A percentile compares a stretch with the other conserved stretches of the same genome.
These are phyloP conservation scores for Cicer yamashitae DNA, from an alignment of 306 rosid genomes.

Conservation along the genomic window DNA sequence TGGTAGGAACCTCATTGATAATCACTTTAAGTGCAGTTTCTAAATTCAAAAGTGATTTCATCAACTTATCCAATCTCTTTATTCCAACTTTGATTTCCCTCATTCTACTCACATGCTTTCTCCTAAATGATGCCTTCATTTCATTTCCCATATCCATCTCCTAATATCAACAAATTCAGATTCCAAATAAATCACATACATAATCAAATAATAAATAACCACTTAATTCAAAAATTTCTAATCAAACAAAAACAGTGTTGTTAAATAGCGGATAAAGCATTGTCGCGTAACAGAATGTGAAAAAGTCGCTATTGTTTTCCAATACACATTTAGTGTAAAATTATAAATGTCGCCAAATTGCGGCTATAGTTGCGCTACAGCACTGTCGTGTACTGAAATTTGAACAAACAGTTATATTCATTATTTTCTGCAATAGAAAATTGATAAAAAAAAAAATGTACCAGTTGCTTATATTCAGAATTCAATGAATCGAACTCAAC, in stretches of 20 bases:
- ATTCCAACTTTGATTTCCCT: conserved; percentile 78
- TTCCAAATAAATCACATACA: conserved; percentile 1
- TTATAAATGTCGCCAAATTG: no score
- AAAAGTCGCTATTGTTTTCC: background rate
- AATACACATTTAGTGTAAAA: no score
- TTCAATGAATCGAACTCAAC: conserved; percentile 66
- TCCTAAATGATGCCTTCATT: conserved; percentile 63
- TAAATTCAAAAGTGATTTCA: conserved; percentile 60
- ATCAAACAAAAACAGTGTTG: background rate
- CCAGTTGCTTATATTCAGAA: conserved; percentile 62
- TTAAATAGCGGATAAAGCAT: background rate
- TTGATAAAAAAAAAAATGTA: conserved; percentile 23
- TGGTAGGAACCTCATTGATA: conserved; percentile 52
- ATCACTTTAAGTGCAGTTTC: conserved; percentile 68
- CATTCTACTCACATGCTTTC: conserved; percentile 69
- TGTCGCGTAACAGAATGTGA: background rate
- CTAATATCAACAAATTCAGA: conserved; percentile 52
- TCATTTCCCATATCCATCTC: conserved; percentile 57
- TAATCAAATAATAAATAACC: conserved; percentile 23
- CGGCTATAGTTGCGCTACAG: no score
- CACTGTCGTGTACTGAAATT: no score
- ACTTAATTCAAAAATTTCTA: conserved; percentile 38
- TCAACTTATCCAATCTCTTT: conserved; percentile 73
- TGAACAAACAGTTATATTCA: no score
- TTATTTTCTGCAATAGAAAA: no score